These are phyloP conservation scores for Arachis monticola DNA, from an alignment of 331 rosid species.

Conservation along the genomic window DNA sequence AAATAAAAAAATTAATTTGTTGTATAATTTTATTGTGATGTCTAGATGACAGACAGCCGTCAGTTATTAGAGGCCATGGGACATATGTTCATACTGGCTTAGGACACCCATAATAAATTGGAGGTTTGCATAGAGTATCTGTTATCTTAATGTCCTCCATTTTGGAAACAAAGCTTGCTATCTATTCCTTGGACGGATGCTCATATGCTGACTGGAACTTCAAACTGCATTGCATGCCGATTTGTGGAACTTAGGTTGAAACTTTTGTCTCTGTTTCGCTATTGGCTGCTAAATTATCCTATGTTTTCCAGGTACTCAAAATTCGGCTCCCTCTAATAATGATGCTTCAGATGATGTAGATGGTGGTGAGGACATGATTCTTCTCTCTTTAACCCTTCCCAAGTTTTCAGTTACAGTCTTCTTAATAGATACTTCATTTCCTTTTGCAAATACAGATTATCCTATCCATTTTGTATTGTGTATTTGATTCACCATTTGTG, in stretches of 20 bases:
- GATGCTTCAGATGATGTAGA: conserved; percentile 59
- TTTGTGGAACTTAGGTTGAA: conserved; percentile 30
- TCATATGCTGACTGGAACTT: conserved; percentile 24
- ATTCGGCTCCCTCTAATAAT: conserved; percentile 55
- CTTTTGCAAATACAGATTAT: conserved; percentile 11
- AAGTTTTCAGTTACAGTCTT: not conserved
- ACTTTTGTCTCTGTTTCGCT: conserved; percentile 16
- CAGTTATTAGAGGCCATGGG: conserved; percentile 1
- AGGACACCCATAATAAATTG: conserved; percentile 17
- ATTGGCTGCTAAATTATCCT: no score
- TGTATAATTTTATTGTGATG: not conserved
- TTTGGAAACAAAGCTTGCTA: conserved; percentile 15
- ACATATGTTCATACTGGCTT: conserved; percentile 14
- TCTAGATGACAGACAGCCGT: conserved; percentile 5
- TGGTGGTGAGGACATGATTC: conserved; percentile 64
- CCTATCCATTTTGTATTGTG: not conserved
- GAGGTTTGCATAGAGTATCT: conserved; percentile 26
- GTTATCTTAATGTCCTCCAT: not conserved
- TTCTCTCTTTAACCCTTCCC: conserved; percentile 4
- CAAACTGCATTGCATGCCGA: conserved; percentile 29
- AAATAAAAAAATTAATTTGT: conserved; percentile 2
- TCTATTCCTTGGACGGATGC: conserved; percentile 24
- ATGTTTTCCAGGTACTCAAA: conserved; percentile 57
- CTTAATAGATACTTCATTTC: conserved; percentile 19
- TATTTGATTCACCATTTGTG: not conserved